Conservation (phyloP, 306 rosid genomes). For the Canavalia gladiata region DNA sequence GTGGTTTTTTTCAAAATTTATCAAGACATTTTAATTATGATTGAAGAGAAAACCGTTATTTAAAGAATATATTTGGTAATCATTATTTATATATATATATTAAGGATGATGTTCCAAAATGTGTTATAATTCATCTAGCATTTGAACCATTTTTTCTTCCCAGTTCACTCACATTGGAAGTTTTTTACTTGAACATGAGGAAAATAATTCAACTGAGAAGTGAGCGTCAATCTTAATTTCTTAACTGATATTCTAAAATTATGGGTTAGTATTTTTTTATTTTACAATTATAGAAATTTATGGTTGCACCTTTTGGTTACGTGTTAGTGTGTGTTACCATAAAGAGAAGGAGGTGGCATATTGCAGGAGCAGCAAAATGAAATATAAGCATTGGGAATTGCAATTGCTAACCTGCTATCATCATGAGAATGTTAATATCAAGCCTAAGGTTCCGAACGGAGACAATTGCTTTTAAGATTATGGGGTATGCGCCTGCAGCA, state of each 20-base stretch:
- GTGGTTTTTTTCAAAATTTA: background rate
- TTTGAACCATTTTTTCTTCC: background rate
- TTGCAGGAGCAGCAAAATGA: too few relatives aligned
- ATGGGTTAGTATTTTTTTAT: too few relatives aligned
- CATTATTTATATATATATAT: background rate
- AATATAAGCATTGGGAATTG: background rate
- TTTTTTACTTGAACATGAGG: background rate
- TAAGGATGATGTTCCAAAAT: background rate
- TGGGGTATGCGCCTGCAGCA: constrained; percentile 64
- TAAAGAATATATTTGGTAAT: background rate
- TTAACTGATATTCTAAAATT: too few relatives aligned
- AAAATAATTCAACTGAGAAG: background rate
- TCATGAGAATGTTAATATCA: constrained; percentile 80
- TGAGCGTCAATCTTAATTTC: background rate
- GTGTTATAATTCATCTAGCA: background rate
- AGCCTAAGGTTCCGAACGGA: constrained; percentile 67
- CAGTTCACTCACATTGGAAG: background rate
- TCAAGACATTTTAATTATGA: background rate
- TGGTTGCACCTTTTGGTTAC: too few relatives aligned
- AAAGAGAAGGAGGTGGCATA: too few relatives aligned
- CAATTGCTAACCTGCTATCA: constrained; percentile 74
- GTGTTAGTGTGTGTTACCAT: too few relatives aligned
- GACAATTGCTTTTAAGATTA: constrained; percentile 59
- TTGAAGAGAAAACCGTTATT: background rate
- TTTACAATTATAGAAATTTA: too few relatives aligned